Evolutionary conservation across 305 asterid genomes (phyloP), one percentile per base, ranked within the genome.

Genomic region (Rubia peregrina): DNA sequence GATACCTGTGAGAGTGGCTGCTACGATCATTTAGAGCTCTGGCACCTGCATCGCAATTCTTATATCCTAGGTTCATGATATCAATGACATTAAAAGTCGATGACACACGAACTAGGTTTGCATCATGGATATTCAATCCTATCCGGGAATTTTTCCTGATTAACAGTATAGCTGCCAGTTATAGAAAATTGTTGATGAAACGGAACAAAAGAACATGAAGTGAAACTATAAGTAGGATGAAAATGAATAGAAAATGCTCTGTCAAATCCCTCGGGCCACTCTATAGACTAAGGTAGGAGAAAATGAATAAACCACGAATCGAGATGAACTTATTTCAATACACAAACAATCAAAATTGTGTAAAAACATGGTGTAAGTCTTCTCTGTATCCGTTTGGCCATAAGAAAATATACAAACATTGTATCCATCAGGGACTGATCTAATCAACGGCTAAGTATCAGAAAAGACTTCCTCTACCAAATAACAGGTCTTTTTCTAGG

Each of bases 331-430:
- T 46, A 63, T 24, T 12, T 36, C 30, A 60, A 61, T 46, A 40
- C 70, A 65, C 3, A 49, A 44, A 16, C 41, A 71, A 75, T 5
- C 53, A 17, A 51, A 51, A 42, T 61, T 51, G 79, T 76, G 51
- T 69, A 82, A 78, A 78, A 95, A 97, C 99, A 90, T 95, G 17
- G 99, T 94, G 79, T 57, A 88, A 63, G 99, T 94, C 79, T 91
- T 94, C 79, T 98, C 96, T 16, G 99, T 89, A 68, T 98, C 98
- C 0, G 99, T 94, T 80, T 94, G 99, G 42, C 99, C 99, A 78
- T 91, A 94, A 67, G 99, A 97, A 63, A 94, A 94, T 71, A 94
- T 94, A 84, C 99, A 91, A 17, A 91, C 96, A 65, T 94, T 91
- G 78, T 81, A 90, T 73, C 99, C 99, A 85, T 91, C 99, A 72